These are phyloP conservation scores for Fusarium aywerte DNA, from an alignment of 2,329 filamentous ascomycete species.

Conservation along the genomic window DNA sequence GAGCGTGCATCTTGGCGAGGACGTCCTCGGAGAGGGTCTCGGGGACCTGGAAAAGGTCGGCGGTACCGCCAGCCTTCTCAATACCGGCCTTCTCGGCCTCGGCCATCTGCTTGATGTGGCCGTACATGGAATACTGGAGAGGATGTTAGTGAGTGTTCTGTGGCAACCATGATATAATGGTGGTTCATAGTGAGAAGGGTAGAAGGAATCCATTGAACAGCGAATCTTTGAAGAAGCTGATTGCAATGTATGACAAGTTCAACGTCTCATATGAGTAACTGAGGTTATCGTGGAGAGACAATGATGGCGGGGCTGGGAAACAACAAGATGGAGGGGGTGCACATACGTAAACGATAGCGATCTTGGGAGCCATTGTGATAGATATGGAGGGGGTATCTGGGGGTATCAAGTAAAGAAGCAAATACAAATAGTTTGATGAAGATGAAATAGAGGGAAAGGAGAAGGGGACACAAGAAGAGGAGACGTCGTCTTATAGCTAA, in stretches of 20 bases:
- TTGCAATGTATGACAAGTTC: neutral
- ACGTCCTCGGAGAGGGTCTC: conserved; percentile 91
- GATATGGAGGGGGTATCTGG: conserved; percentile 15
- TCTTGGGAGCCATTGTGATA: conserved; percentile 83
- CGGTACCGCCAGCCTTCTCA: conserved; percentile 83
- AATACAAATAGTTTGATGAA: conserved; percentile 8
- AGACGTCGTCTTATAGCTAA: conserved; percentile 44
- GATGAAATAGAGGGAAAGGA: neutral
- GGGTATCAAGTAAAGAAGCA: conserved; percentile 28
- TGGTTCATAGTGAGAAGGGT: neutral
- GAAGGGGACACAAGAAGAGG: conserved; percentile 8
- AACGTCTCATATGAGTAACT: conserved; percentile 1
- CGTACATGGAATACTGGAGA: conserved; percentile 90
- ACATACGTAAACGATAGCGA: conserved; percentile 90
- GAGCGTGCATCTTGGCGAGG: conserved; percentile 90
- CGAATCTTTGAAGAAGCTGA: neutral
- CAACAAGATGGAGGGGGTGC: conserved; percentile 16
- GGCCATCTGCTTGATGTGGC: conserved; percentile 85
- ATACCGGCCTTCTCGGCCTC: conserved; percentile 92
- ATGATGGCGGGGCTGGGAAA: conserved; percentile 3
- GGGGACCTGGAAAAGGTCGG: conserved; percentile 84
- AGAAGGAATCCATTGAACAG: neutral
- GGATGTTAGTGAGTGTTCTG: conserved; percentile 18
- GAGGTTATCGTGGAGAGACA: conserved; percentile 6
- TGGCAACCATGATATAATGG: neutral